A percentile compares a stretch with the other conserved stretches of the same genome.
Evolutionary conservation across 1,139 yeast genomes (phyloP).

Genomic region (Suhomyces terraborum): DNA sequence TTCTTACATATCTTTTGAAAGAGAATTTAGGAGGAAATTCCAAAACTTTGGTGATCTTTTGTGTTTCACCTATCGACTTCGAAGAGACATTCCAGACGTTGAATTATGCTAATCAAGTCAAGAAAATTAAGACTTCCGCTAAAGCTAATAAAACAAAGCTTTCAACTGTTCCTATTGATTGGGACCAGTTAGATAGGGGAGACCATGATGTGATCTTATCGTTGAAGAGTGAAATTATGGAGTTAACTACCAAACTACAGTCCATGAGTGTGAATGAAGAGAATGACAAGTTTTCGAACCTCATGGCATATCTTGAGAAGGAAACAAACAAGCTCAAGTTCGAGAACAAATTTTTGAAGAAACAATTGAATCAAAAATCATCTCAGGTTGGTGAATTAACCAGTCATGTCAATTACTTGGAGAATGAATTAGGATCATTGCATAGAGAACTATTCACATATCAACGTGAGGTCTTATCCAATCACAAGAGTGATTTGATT

Average conservation of each 20-base stretch:
- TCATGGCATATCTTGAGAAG: slow-evolving; percentile 36
- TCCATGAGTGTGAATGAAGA: slow-evolving; percentile 7
- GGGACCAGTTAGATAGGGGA: slow-evolving; percentile 31
- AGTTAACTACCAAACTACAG: slow-evolving; percentile 31
- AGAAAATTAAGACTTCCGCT: slow-evolving; percentile 66
- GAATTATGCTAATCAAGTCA: slow-evolving; percentile 75
- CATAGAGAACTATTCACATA: slow-evolving; percentile 4
- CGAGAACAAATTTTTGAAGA: slow-evolving; percentile 36
- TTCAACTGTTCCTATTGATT: slow-evolving; percentile 32
- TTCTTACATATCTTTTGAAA: slow-evolving; percentile 68
- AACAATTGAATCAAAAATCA: slow-evolving; percentile 21
- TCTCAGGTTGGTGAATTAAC: slow-evolving; percentile 30
- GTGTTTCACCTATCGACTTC: slow-evolving; percentile 72
- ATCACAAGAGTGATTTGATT: slow-evolving; percentile 3
- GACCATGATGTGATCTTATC: slow-evolving; percentile 34
- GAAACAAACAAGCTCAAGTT: slow-evolving; percentile 34
- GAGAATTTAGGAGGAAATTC: slow-evolving; percentile 77
- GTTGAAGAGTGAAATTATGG: slow-evolving; percentile 34
- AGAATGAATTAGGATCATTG: slow-evolving; percentile 22
- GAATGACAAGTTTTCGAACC: slow-evolving; percentile 24
- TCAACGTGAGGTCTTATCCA: slow-evolving; percentile 1
- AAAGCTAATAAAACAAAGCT: slow-evolving; percentile 43
- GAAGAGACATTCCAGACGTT: slow-evolving; percentile 76
- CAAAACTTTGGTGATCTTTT: slow-evolving; percentile 74
- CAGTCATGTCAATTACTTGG: slow-evolving; percentile 33